phyloP scores from a whole-genome alignment of 371 early-diverging fungal species.

The Vittaforma corneae region DNA sequence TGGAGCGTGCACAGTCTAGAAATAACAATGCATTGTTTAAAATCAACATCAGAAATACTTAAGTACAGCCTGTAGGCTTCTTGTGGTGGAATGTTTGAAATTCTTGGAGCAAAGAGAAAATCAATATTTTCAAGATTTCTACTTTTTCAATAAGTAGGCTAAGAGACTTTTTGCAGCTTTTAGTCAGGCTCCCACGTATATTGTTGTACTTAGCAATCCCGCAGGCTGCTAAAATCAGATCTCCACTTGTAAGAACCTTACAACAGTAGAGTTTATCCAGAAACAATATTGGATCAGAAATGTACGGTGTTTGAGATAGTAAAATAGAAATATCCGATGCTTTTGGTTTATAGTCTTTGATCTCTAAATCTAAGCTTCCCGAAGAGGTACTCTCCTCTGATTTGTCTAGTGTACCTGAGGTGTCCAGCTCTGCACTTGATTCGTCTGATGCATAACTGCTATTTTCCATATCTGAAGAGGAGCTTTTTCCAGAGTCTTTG shows the following conservation, averaged over 20 bases:
- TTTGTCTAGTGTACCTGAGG: no score
- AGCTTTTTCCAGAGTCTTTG: no score
- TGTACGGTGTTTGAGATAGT: slow-evolving; percentile 1
- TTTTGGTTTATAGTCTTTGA: background rate
- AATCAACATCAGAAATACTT: background rate
- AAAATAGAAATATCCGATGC: background rate
- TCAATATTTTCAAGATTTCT: slow-evolving; percentile 1
- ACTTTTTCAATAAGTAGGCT: slow-evolving; percentile 3
- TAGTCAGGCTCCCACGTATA: background rate
- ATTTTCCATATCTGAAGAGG: no score
- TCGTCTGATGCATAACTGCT: no score
- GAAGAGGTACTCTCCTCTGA: no score
- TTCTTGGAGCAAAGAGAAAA: slow-evolving; percentile 4
- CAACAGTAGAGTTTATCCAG: background rate
- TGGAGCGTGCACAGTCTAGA: slow-evolving; percentile 2
- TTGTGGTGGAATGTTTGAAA: slow-evolving; percentile 19
- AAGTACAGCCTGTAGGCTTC: slow-evolving; percentile 7
- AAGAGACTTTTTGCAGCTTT: background rate
- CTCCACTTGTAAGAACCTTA: slow-evolving; percentile 17
- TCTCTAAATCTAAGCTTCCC: background rate
- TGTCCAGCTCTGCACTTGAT: no score
- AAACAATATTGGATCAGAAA: background rate
- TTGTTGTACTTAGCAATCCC: background rate
- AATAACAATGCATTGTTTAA: slow-evolving; percentile 7
- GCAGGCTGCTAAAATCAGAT: slow-evolving; percentile 11